Evolutionary conservation across 163 green algal species (phyloP).

Genomic region (Chlamydomonas reinhardtii): DNA sequence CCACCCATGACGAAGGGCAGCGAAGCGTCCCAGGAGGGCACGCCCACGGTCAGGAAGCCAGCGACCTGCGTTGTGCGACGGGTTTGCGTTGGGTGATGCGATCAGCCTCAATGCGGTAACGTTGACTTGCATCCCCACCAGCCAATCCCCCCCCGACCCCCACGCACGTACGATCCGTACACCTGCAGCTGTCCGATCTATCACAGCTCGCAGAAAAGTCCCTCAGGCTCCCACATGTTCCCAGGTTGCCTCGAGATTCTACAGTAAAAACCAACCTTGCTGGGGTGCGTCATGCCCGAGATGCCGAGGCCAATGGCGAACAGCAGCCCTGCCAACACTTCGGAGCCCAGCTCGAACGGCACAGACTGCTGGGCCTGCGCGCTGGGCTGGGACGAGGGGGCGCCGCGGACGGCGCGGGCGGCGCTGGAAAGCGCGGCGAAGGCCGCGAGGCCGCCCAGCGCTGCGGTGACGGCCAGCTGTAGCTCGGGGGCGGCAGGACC

Average conservation of each 20-base stretch:
- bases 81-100: too few relatives aligned
- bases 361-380: neutral
- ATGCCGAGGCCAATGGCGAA: slow-evolving; percentile 61
- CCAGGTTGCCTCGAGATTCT: too few relatives aligned
- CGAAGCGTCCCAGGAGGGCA: slow-evolving; percentile 71
- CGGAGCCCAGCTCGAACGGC: slow-evolving; percentile 41
- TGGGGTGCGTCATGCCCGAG: slow-evolving; percentile 67
- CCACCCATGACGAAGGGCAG: slow-evolving; percentile 87
- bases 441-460: slow-evolving; percentile 32
- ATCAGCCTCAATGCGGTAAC: too few relatives aligned
- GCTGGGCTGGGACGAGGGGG: neutral
- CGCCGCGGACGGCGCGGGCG: neutral
- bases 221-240: too few relatives aligned
- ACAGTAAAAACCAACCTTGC: slow-evolving; percentile 67
- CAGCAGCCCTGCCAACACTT: slow-evolving; percentile 37
- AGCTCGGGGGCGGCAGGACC: slow-evolving; percentile 29
- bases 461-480: neutral
- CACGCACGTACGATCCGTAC: too few relatives aligned
- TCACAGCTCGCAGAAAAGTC: too few relatives aligned
- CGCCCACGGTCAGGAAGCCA: slow-evolving; percentile 70
- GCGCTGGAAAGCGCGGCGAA: slow-evolving; percentile 4
- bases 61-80: slow-evolving; percentile 65
- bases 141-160: too few relatives aligned
- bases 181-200: too few relatives aligned
- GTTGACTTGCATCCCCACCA: too few relatives aligned